phyloP scores from a whole-genome alignment of 2,329 filamentous ascomycete genomes.

The Penicillium capsulatum region DNA sequence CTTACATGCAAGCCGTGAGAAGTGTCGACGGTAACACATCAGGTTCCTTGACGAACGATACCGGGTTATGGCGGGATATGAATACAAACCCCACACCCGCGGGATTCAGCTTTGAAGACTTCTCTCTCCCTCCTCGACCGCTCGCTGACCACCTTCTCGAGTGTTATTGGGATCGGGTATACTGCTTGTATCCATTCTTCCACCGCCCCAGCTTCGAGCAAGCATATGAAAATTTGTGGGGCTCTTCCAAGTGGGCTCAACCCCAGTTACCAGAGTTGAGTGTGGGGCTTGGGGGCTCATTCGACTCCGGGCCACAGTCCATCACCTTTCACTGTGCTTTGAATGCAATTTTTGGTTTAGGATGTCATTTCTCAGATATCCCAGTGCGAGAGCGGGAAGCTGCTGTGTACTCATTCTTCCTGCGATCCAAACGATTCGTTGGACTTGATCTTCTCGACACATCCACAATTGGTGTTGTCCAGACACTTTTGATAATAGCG shows the following conservation, averaged over 20 bases:
- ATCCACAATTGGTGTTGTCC: conserved; percentile 40
- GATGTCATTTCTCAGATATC: conserved; percentile 39
- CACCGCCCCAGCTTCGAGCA: conserved; percentile 41
- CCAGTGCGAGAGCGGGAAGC: conserved; percentile 26
- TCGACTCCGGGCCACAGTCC: conserved; percentile 31
- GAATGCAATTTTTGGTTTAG: conserved; percentile 45
- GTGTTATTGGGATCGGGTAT: conserved; percentile 39
- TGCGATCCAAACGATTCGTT: conserved; percentile 33
- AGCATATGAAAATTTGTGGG: conserved; percentile 42
- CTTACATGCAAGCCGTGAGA: conserved; percentile 14
- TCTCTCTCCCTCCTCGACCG: conserved; percentile 39
- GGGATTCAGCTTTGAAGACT: conserved; percentile 29
- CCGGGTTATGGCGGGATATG: conserved; percentile 12
- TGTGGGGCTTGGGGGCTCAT: conserved; percentile 35
- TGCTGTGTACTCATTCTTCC: conserved; percentile 34
- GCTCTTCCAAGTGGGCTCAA: conserved; percentile 16
- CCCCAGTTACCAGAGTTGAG: conserved; percentile 20
- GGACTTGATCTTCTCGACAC: conserved; percentile 39
- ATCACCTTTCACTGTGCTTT: conserved; percentile 43
- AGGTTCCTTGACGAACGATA: conserved; percentile 7
- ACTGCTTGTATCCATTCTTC: conserved; percentile 46
- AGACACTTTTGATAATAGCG: conserved; percentile 40
- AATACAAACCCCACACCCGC: conserved; percentile 11
- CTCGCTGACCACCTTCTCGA: conserved; percentile 43
- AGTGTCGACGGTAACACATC: conserved; percentile 5